These are phyloP conservation scores for Penicillium paxilli DNA, from an alignment of 495 filamentous ascomycete genomes.

Conservation along the genomic window DNA sequence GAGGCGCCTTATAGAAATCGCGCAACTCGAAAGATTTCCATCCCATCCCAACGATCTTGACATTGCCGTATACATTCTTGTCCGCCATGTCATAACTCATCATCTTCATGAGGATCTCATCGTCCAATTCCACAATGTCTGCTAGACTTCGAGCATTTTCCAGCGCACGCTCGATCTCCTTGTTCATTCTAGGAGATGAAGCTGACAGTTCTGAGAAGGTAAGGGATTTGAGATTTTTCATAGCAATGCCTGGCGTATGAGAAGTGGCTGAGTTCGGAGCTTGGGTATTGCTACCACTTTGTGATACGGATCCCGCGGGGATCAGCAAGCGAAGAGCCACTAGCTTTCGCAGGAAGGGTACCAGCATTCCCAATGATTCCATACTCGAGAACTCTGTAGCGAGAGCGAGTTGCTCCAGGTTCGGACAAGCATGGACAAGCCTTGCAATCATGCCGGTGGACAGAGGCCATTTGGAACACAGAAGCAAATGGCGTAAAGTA, in stretches of 20 bases:
- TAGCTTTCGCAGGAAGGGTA: constrained; percentile 51
- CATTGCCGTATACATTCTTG: constrained; percentile 30
- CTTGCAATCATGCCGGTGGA: constrained; percentile 46
- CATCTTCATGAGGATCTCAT: constrained; percentile 31
- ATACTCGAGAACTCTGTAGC: constrained; percentile 45
- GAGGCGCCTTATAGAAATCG: constrained; percentile 34
- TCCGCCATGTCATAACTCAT: constrained; percentile 36
- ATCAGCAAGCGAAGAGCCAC: constrained; percentile 44
- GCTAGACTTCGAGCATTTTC: constrained; percentile 25
- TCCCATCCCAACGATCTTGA: constrained; percentile 42
- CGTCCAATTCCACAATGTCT: constrained; percentile 41
- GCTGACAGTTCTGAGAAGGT: background rate
- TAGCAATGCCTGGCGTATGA: background rate
- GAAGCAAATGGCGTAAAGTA: constrained; percentile 56
- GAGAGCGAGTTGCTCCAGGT: constrained; percentile 59
- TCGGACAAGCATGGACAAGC: constrained; percentile 54
- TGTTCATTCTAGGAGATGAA: background rate
- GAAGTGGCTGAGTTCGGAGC: background rate
- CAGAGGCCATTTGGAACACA: constrained; percentile 58
- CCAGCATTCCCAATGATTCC: constrained; percentile 41
- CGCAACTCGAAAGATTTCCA: constrained; percentile 40
- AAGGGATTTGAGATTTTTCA: background rate
- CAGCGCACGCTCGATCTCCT: constrained; percentile 9
- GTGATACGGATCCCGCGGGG: constrained; percentile 24
- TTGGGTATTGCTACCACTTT: background rate